Base-by-base conservation (phyloP, 2,329 filamentous ascomycete species). In the Tolypocladium cylindrosporum region DNA sequence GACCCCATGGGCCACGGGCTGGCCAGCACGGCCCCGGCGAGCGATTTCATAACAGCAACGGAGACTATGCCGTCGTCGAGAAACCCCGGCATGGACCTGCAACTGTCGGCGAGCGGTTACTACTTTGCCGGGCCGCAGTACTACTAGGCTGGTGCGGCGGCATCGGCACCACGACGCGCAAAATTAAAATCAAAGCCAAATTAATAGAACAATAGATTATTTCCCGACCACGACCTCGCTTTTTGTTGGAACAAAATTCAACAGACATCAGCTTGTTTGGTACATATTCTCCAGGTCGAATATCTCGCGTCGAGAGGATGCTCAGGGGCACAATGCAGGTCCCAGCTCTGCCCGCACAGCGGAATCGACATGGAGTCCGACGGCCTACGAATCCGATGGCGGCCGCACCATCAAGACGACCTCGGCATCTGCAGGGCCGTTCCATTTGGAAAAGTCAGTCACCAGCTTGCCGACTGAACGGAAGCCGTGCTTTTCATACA, bases 401-500 rank as follows among this genome's bases (percentile, higher is more conserved):
- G 52, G 54, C 36, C 68, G 63, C 55, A 69, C 24, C 69, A 71
- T 71, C 41, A 68, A 27, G 14, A 61, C 58, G 7, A 61, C 54
- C 8, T 57, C 55, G 8, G 60, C 39, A 8, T 64, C 61, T 4
- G 59, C 55, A 3, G 67, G 66, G 1, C 66, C 69, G 37, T 63
- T 64, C 69, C 67, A 72, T 54, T 61, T 63, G 10, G 65, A 64
- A 21, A 72, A 60, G 58, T 73, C 69, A 9, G 60, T 60, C 1
- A 55, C 59, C 27, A 67, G 37, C 21, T 57, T 61, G 19, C 68
- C 68, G 7, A 71, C 61, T 56, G 68, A 66, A n/a, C 64, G 58
- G 61, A 72, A 75, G 0, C 72, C 73, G 41, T 66, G 66, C 61
- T 67, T 71, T 57, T 68, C 65, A 56, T 75, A 75, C 24, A 76